These are phyloP conservation scores for Acorus calamus DNA, from an alignment of 106 monocot genomes.

Conservation along the genomic window DNA sequence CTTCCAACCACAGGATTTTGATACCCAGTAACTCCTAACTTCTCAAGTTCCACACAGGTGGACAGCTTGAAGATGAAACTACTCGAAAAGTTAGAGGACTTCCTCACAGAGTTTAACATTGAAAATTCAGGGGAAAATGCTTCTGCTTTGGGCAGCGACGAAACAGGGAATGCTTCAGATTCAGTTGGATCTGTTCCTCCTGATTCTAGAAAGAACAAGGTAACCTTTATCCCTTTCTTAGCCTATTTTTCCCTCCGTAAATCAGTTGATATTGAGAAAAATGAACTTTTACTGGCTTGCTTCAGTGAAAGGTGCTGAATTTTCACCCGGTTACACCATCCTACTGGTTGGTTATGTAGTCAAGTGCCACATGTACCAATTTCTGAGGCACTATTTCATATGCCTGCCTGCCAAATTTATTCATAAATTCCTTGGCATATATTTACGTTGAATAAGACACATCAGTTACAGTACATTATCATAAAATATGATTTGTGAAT, in stretches of 20 bases:
- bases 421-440: too few species aligned
- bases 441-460: too few species aligned
- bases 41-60: constrained; percentile 24
- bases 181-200: constrained; percentile 5
- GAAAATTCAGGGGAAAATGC: constrained; percentile 25
- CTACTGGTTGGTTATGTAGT: too few species aligned
- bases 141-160: constrained; percentile 1
- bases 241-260: not conserved
- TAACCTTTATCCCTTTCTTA: constrained; percentile 4
- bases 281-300: not conserved
- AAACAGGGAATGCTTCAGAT: constrained; percentile 10
- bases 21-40: not conserved
- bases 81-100: constrained; percentile 69
- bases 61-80: constrained; percentile 54
- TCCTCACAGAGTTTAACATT: constrained; percentile 36
- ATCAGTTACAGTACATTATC: too few species aligned
- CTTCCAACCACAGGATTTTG: not conserved
- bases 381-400: too few species aligned
- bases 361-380: too few species aligned
- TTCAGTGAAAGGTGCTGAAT: not conserved
- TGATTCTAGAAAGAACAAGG: constrained; percentile 2
- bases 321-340: too few species aligned
- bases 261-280: not conserved
- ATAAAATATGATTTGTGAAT: too few species aligned
- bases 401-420: too few species aligned